These are phyloP conservation scores for Phytophthora pisi DNA, from an alignment of 352 stramenopile genomes.

Conservation along the genomic window DNA sequence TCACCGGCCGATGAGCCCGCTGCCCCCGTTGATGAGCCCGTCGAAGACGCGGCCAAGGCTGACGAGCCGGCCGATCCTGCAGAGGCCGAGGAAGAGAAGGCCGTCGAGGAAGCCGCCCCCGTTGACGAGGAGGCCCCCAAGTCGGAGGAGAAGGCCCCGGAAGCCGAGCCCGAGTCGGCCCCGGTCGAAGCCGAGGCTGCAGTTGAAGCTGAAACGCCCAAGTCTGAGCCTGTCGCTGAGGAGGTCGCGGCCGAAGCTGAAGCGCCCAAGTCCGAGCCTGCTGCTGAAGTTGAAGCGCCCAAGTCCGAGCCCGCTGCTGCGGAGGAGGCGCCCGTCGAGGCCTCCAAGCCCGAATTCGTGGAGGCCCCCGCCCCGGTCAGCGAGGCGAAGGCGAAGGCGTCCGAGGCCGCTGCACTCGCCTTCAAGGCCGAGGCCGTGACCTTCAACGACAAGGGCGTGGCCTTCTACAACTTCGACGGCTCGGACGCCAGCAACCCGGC, in stretches of 20 bases:
- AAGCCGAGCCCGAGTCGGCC: slow-evolving; percentile 5
- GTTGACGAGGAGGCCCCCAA: slow-evolving; percentile 2
- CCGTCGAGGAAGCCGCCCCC: background rate
- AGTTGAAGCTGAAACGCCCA: background rate
- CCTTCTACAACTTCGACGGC: slow-evolving; percentile 62
- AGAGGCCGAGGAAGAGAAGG: background rate
- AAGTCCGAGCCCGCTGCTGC: slow-evolving; percentile 9
- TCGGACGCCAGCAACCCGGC: slow-evolving; percentile 47
- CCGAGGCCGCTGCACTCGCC: background rate
- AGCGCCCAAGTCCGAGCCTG: slow-evolving; percentile 2
- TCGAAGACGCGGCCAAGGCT: background rate
- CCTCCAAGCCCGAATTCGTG: slow-evolving; percentile 10
- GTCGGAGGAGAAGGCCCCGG: slow-evolving; percentile 4
- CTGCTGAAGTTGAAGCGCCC: slow-evolving; percentile 4
- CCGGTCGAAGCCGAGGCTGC: background rate
- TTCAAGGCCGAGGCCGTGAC: slow-evolving; percentile 29
- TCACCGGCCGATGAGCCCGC: slow-evolving; percentile 21
- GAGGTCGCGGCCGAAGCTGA: background rate
- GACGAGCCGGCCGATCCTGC: background rate
- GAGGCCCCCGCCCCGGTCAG: slow-evolving; percentile 14
- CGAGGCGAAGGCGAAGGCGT: slow-evolving; percentile 12
- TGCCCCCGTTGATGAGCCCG: slow-evolving; percentile 21
- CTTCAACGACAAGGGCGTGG: slow-evolving; percentile 40
- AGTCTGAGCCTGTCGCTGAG: no score
- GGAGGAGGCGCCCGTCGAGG: slow-evolving; percentile 11